Conservation (phyloP, 2,329 filamentous ascomycete species). For the Neonectria ditissima region DNA sequence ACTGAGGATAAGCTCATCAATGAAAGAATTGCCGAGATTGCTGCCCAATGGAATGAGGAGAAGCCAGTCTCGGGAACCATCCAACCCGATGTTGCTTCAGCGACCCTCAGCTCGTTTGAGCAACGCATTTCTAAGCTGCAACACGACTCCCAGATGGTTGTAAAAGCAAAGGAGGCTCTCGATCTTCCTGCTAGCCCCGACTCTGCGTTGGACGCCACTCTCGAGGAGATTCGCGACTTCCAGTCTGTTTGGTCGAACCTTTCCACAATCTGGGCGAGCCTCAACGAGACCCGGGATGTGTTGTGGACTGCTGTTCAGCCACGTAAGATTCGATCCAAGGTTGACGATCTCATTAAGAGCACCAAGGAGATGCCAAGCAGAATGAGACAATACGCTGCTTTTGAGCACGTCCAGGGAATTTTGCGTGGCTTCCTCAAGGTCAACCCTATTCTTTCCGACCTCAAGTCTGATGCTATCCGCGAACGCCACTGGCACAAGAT, state of each 20-base stretch:
- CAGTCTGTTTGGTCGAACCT: conserved; percentile 98
- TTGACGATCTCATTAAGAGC: conserved; percentile 95
- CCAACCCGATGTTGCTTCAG: conserved; percentile 87
- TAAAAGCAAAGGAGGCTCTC: conserved; percentile 95
- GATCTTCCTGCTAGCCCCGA: conserved; percentile 86
- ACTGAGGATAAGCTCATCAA: conserved; percentile 93
- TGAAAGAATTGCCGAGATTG: conserved; percentile 88
- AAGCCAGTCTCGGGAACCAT: conserved; percentile 97
- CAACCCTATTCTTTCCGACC: conserved; percentile 85
- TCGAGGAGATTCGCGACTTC: conserved; percentile 98
- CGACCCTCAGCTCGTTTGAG: conserved; percentile 85
- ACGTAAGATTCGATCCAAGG: conserved; percentile 87
- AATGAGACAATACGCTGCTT: conserved; percentile 99
- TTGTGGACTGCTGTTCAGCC: conserved; percentile 97
- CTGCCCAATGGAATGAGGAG: conserved; percentile 91
- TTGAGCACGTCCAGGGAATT: conserved; percentile 95
- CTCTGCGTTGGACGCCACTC: conserved; percentile 82
- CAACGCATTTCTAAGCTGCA: conserved; percentile 85
- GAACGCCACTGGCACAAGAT: conserved; percentile 98
- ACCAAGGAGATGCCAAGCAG: conserved; percentile 99
- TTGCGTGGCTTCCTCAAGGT: conserved; percentile 91
- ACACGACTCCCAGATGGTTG: conserved; percentile 91
- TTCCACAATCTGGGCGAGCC: conserved; percentile 94
- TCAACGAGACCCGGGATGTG: conserved; percentile 92
- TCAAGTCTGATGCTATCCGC: conserved; percentile 96